Conservation (phyloP, 345 rosid species). For the Camelina hispida region DNA sequence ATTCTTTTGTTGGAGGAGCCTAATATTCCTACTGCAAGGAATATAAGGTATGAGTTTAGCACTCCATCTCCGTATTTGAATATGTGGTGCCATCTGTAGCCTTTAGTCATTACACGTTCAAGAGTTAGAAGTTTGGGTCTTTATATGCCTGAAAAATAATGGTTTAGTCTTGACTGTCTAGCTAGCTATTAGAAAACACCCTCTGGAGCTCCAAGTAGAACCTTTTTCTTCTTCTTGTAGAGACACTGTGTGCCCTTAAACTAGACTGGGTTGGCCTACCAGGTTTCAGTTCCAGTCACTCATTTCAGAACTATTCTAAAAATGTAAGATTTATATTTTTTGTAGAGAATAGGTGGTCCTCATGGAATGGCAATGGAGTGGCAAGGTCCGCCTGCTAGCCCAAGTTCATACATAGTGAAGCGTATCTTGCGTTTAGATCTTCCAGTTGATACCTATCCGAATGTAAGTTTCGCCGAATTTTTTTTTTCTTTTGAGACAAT, state of each 20-base stretch:
- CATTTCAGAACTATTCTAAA: slow-evolving; percentile 14
- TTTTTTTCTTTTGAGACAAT: slow-evolving; percentile 25
- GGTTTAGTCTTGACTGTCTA: slow-evolving; percentile 7
- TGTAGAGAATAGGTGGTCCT: slow-evolving; percentile 83
- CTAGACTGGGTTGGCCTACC: background rate
- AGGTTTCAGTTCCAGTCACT: background rate
- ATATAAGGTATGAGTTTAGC: slow-evolving; percentile 45
- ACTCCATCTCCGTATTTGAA: slow-evolving; percentile 38
- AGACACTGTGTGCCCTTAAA: slow-evolving; percentile 16
- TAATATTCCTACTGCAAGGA: slow-evolving; percentile 48
- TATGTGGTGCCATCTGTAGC: slow-evolving; percentile 41
- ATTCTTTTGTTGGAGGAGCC: slow-evolving; percentile 36
- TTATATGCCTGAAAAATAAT: slow-evolving; percentile 1
- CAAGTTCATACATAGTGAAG: slow-evolving; percentile 89
- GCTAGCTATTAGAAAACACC: slow-evolving; percentile 1
- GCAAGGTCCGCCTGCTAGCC: slow-evolving; percentile 98
- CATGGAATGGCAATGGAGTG: slow-evolving; percentile 99
- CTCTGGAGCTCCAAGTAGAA: slow-evolving; percentile 1
- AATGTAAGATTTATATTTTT: background rate
- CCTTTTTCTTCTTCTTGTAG: slow-evolving; percentile 17
- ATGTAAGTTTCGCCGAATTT: slow-evolving; percentile 29
- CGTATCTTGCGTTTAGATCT: slow-evolving; percentile 97
- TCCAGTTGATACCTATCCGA: slow-evolving; percentile 77
- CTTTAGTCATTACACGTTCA: slow-evolving; percentile 24
- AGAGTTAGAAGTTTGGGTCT: slow-evolving; percentile 25